Conservation (phyloP, 768 basidiomycete genomes). For the Phylloporus arenicola region DNA sequence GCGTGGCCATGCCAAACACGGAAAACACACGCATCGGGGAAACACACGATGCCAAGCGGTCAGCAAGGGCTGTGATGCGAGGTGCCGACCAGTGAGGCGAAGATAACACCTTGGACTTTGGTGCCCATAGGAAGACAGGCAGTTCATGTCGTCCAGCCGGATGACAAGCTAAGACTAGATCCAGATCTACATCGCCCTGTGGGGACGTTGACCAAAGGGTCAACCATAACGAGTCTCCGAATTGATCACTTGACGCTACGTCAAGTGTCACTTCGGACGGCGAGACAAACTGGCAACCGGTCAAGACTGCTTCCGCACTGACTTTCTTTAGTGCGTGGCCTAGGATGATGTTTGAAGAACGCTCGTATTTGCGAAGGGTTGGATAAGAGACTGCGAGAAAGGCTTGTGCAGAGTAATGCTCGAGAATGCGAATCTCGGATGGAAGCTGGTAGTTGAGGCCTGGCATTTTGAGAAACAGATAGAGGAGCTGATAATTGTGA, state of each 20-base stretch:
- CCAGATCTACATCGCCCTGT: slow-evolving; percentile 31
- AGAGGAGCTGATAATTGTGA: not conserved
- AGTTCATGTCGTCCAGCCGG: slow-evolving; percentile 40
- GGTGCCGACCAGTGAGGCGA: slow-evolving; percentile 27
- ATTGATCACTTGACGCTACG: slow-evolving; percentile 17
- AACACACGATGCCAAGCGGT: slow-evolving; percentile 35
- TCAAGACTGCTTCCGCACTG: slow-evolving; percentile 34
- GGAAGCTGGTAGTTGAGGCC: slow-evolving; percentile 24
- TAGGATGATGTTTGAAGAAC: slow-evolving; percentile 48
- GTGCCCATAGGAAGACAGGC: slow-evolving; percentile 50
- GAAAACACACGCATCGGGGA: slow-evolving; percentile 45
- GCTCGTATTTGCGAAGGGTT: slow-evolving; percentile 40
- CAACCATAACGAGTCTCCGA: slow-evolving; percentile 40
- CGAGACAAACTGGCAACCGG: slow-evolving; percentile 32
- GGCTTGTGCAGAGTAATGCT: slow-evolving; percentile 36
- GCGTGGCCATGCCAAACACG: slow-evolving; percentile 40
- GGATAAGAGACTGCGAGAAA: slow-evolving; percentile 40
- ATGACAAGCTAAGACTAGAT: slow-evolving; percentile 45
- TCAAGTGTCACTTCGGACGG: slow-evolving; percentile 31
- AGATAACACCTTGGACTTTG: slow-evolving; percentile 24
- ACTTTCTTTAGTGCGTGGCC: slow-evolving; percentile 45
- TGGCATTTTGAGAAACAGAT: slow-evolving; percentile 19
- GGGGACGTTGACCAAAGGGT: slow-evolving; percentile 40
- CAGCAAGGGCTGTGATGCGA: slow-evolving; percentile 34
- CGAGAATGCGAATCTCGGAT: slow-evolving; percentile 27